phyloP scores from a whole-genome alignment of 2,329 filamentous ascomycete genomes.

The Colletotrichum australisinense region DNA sequence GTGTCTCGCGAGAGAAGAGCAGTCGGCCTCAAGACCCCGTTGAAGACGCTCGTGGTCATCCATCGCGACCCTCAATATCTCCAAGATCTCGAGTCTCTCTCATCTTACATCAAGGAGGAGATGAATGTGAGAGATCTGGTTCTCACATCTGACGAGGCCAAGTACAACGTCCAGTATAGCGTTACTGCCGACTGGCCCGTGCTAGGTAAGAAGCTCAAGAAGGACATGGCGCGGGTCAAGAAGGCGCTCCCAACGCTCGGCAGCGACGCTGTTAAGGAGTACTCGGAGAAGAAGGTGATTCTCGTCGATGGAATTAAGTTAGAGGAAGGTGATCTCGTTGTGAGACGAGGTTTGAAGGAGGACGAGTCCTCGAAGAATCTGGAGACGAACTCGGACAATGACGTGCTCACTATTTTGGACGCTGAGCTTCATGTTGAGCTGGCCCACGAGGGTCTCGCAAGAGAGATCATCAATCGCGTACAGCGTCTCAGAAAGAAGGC shows the following conservation, averaged over 20 bases:
- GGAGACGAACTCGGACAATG: constrained; percentile 89
- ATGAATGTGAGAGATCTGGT: constrained; percentile 90
- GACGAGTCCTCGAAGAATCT: constrained; percentile 77
- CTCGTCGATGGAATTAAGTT: constrained; percentile 88
- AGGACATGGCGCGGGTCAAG: constrained; percentile 91
- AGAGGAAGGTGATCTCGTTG: constrained; percentile 83
- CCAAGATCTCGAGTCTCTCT: constrained; percentile 85
- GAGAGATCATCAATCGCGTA: constrained; percentile 93
- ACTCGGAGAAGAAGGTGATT: constrained; percentile 79
- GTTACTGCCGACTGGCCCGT: constrained; percentile 93
- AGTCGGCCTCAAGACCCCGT: constrained; percentile 88
- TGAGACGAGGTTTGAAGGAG: constrained; percentile 83
- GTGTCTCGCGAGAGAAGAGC: constrained; percentile 86
- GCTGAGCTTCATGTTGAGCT: constrained; percentile 85
- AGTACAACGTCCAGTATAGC: constrained; percentile 93
- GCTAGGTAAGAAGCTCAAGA: constrained; percentile 96
- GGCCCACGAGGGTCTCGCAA: constrained; percentile 86
- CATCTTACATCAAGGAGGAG: constrained; percentile 92
- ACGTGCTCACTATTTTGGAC: constrained; percentile 93
- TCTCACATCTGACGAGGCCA: constrained; percentile 86
- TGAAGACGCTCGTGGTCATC: constrained; percentile 91
- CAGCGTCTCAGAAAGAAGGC: constrained; percentile 95
- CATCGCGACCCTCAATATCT: constrained; percentile 86
- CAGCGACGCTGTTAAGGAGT: constrained; percentile 84
- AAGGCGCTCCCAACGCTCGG: constrained; percentile 85